Evolutionary conservation across 805 yeast genomes (phyloP), one percentile per base, ranked within the genome.

Genomic region (Hanseniaspora taiwanica): DNA sequence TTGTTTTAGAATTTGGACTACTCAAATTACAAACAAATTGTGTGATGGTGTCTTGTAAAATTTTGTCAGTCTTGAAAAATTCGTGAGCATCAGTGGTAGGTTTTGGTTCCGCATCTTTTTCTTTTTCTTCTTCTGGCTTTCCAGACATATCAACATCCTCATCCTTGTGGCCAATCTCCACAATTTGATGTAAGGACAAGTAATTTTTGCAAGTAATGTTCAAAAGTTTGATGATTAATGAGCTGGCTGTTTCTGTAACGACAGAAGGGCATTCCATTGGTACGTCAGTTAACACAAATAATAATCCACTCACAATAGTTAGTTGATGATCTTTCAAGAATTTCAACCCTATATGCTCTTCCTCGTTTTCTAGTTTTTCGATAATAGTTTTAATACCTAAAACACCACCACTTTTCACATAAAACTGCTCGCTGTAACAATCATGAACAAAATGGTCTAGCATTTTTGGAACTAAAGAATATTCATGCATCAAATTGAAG

Each of bases 1-100:
- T 71, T 1, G 89, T 96, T 33, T 73, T 71, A 10, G 77, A 73
- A 48, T 83, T 85, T 0, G 97, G 81, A 55, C 91, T 86, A 31
- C 94, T 91, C 44, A 91, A 69, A 54, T 91, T 98, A 53, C 86
- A 86, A 2, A 89, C 94, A 47, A 93, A 68, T 21, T 89, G 80
- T n/a, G 94, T 85, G 27, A 84, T 75, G 20, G 91, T 68, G 12
- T 87, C 78, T 49, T 78, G 84, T 58, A 85, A 79, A 21, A 83
- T 78, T 48, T 82, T 80, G 43, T 80, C 66, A 19, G 38, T 19
- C 32, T 40, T 37, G 20, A 40, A 33, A 19, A 36, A 34, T 6
- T 29, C 42, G 12, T 21, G 24, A 13, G 33, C 16, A 9, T 14
- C n/a, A n/a, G n/a, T n/a, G n/a, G n/a, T n/a, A n/a, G n/a, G n/a